Evolutionary conservation across 2,329 filamentous ascomycete genomes (phyloP).

Genomic region (Amylocarpus encephaloides): DNA sequence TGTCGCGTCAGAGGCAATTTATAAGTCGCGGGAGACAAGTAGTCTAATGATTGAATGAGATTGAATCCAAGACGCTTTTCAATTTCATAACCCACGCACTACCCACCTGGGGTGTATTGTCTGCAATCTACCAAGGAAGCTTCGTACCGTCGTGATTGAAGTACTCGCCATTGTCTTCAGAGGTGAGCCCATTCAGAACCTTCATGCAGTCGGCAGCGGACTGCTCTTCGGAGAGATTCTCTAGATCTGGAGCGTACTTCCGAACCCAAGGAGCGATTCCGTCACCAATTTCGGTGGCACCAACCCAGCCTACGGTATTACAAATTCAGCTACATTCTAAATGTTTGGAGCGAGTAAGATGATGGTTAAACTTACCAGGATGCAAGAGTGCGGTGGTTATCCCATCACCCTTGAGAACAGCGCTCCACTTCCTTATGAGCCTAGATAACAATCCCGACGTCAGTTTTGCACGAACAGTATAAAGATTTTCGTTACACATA

Average conservation of each 20-base stretch:
- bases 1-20: background rate
- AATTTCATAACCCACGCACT: background rate
- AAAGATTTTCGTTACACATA: no score
- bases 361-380: no score
- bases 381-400: slow-evolving; percentile 13
- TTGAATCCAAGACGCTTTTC: no score
- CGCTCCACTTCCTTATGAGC: slow-evolving; percentile 23
- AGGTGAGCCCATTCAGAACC: slow-evolving; percentile 4
- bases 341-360: no score
- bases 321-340: background rate
- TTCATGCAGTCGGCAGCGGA: slow-evolving; percentile 8
- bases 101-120: background rate
- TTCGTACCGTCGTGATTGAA: slow-evolving; percentile 14
- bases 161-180: slow-evolving; percentile 8
- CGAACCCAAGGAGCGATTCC: slow-evolving; percentile 8
- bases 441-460: background rate
- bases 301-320: slow-evolving; percentile 11
- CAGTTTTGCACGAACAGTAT: background rate
- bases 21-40: no score
- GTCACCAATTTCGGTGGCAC: slow-evolving; percentile 7
- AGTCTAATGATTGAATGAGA: background rate
- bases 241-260: slow-evolving; percentile 5
- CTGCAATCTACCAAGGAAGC: slow-evolving; percentile 6
- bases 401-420: slow-evolving; percentile 18
- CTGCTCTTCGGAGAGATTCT: slow-evolving; percentile 1